phyloP scores from a whole-genome alignment of 495 filamentous ascomycete genomes.

The Articulospora tetracladia region DNA sequence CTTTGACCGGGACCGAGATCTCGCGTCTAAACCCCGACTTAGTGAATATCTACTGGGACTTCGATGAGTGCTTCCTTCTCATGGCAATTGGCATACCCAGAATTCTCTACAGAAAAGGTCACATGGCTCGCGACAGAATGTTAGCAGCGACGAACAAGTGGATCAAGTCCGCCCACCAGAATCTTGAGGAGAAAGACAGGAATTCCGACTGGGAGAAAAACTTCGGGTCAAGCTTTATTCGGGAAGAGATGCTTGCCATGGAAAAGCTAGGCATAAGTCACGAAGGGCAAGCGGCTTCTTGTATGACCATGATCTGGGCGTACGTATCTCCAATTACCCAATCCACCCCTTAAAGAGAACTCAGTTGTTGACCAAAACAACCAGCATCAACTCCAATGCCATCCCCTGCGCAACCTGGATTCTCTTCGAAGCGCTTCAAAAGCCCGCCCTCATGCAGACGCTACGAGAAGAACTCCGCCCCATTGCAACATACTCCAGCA shows the following conservation, averaged over 20 bases:
- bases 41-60: constrained; percentile 1
- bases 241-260: constrained; percentile 21
- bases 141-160: not conserved
- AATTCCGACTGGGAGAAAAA: constrained; percentile 27
- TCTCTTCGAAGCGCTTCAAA: constrained; percentile 8
- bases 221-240: constrained; percentile 23
- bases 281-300: not conserved
- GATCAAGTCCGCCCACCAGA: not conserved
- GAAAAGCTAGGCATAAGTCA: constrained; percentile 17
- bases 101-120: not conserved
- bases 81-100: constrained; percentile 4
- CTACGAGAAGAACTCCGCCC: constrained; percentile 5
- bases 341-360: not conserved
- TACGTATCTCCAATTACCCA: not conserved
- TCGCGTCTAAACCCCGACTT: constrained; percentile 3
- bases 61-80: not conserved
- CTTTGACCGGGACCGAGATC: constrained; percentile 2
- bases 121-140: constrained; percentile 7
- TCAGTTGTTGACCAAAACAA: not conserved
- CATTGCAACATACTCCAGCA: not conserved
- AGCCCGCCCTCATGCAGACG: not conserved
- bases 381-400: constrained; percentile 12
- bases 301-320: constrained; percentile 10
- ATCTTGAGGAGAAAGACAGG: constrained; percentile 4
- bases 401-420: constrained; percentile 13